A percentile compares a stretch with the other conserved stretches of the same genome.
Evolutionary conservation across 2,329 filamentous ascomycete genomes (phyloP).

Genomic region (Botrytis squamosa): DNA sequence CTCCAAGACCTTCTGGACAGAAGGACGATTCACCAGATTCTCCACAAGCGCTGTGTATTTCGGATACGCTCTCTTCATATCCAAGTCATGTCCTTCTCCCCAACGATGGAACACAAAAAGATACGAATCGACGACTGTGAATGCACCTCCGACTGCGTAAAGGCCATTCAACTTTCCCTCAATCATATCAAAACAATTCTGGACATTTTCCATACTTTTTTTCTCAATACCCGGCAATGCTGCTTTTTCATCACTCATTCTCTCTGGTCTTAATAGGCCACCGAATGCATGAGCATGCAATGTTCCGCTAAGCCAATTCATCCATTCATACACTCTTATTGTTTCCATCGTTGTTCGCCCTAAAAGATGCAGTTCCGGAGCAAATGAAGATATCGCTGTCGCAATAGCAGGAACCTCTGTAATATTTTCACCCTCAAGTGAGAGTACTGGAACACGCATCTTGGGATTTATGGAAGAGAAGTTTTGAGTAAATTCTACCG

Average conservation of each 20-base stretch:
- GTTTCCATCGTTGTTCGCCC: conserved; percentile 37
- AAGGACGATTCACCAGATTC: conserved; percentile 20
- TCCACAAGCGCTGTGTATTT: conserved; percentile 27
- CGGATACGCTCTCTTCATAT: conserved; percentile 31
- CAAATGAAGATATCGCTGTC: conserved; percentile 34
- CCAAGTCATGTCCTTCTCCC: conserved; percentile 29
- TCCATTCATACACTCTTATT: conserved; percentile 41
- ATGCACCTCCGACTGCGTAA: conserved; percentile 35
- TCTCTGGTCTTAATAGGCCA: conserved; percentile 32
- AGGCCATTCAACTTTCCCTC: conserved; percentile 32
- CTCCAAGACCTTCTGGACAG: not conserved
- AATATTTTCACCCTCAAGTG: conserved; percentile 36
- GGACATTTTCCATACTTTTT: conserved; percentile 32
- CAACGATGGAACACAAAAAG: conserved; percentile 41
- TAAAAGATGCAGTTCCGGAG: conserved; percentile 35
- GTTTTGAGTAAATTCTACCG: conserved; percentile 24
- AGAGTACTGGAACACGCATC: conserved; percentile 38
- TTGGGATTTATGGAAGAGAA: conserved; percentile 38
- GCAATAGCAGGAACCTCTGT: conserved; percentile 41
- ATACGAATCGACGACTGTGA: conserved; percentile 42
- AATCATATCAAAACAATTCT: conserved; percentile 32
- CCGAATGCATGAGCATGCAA: conserved; percentile 39
- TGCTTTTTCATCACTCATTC: conserved; percentile 33
- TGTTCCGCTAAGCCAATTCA: conserved; percentile 40
- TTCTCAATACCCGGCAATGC: conserved; percentile 28